Evolutionary conservation across 495 filamentous ascomycete species (phyloP), one percentile per base, ranked within the genome.

Genomic region (Aspergillus heteromorphus): DNA sequence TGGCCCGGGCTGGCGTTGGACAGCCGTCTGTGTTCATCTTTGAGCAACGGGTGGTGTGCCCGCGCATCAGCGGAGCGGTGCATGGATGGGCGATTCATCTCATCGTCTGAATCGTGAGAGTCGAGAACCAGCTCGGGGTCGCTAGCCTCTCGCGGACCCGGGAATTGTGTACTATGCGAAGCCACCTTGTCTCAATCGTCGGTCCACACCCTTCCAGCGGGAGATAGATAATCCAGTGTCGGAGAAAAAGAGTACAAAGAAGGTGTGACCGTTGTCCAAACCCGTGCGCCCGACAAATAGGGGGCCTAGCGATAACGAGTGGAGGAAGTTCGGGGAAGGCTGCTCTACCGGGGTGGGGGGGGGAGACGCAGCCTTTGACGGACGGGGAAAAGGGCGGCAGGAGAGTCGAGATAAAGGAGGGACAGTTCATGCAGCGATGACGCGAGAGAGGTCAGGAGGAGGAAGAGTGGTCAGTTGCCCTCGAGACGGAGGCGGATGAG

Each of bases 11-110:
- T 72, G 40, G 66, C 68, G 49, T 67, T 72, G 4, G 72, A 75
- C 14, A 69, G 49, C 45, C 81, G 75, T 7, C 74, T 68, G 13
- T 45, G 62, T 53, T 83, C 80, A 53, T 83, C 77, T 56, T 82
- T 81, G 10, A 86, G 69, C 29, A 87, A 63, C 40, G 82, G 82
- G 55, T 77, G 70, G 51, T 75, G 71, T 34, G 79, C 78, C 29
- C 73, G 81, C 54, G 73, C 76, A 59, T 82, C 77, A 2, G 67
- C 70, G 16, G 77, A 70, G 48, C 74, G 73, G 55, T 79, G 70
- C 54, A 79, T 62, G 42, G 74, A 62, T 21, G 81, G 73, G 51
- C 73, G 73, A 49, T 67, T 68, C 53, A 69, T 77, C 40, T 78
- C 73, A 66, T 76, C 74, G 51, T 73, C 69, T 29, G 65, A 71